Evolutionary conservation across 768 basidiomycete genomes (phyloP).

Genomic region (Tylopilus balloui): DNA sequence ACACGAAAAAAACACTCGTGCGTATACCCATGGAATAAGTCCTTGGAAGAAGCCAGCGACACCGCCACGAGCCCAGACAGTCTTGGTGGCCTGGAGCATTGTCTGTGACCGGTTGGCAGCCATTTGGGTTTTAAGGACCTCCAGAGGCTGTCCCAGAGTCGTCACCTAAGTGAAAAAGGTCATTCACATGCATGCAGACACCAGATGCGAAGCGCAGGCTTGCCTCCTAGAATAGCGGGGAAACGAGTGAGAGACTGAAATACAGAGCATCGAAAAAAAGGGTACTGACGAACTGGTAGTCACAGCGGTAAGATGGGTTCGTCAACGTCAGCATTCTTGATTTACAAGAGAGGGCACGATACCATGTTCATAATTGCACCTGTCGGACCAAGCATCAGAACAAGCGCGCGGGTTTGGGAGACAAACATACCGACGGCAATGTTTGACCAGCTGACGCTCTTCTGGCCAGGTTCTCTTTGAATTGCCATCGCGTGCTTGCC

Average conservation of each 20-base stretch:
- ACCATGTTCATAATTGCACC: slow-evolving; percentile 99
- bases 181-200: background rate
- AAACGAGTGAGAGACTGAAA: slow-evolving; percentile 12
- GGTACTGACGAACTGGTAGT: slow-evolving; percentile 44
- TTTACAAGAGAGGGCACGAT: slow-evolving; percentile 35
- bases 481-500: slow-evolving; percentile 59
- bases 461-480: slow-evolving; percentile 82
- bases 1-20: background rate
- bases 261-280: background rate
- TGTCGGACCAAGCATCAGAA: slow-evolving; percentile 31
- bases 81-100: slow-evolving; percentile 79
- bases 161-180: slow-evolving; percentile 64
- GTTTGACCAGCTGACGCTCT: slow-evolving; percentile 91
- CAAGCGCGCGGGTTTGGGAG: slow-evolving; percentile 16
- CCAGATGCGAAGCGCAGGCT: slow-evolving; percentile 31
- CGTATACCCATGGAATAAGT: slow-evolving; percentile 92
- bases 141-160: slow-evolving; percentile 94
- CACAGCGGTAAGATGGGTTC: background rate
- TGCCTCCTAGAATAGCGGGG: slow-evolving; percentile 56
- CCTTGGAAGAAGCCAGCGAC: slow-evolving; percentile 92
- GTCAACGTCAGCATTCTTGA: slow-evolving; percentile 7
- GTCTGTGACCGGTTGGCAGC: slow-evolving; percentile 91
- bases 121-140: slow-evolving; percentile 99
- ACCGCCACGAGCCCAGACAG: slow-evolving; percentile 92
- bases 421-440: slow-evolving; percentile 80